Conservation (phyloP, 2,329 filamentous ascomycete species). For the Fusarium sp. region DNA sequence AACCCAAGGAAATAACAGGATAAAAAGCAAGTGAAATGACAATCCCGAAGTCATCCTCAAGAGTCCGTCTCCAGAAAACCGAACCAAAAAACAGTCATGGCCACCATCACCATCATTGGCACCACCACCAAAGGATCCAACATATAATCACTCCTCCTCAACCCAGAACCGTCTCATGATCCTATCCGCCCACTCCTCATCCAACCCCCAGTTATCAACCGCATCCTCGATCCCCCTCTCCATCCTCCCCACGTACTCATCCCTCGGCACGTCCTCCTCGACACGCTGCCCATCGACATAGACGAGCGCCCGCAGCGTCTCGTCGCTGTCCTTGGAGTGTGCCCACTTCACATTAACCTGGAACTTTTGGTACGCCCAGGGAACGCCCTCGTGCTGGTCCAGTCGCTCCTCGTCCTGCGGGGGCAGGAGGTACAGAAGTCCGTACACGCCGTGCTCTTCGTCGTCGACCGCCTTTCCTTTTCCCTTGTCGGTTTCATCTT, state of each 20-base stretch:
- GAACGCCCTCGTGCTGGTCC: slow-evolving; percentile 73
- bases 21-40: neutral
- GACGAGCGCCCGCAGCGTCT: slow-evolving; percentile 60
- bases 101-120: neutral
- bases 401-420: slow-evolving; percentile 62
- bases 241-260: slow-evolving; percentile 74
- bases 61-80: neutral
- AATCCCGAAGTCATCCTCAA: neutral
- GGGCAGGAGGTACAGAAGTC: slow-evolving; percentile 66
- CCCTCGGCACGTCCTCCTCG: slow-evolving; percentile 54
- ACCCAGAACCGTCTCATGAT: slow-evolving; percentile 64
- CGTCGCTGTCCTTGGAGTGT: slow-evolving; percentile 36
- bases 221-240: slow-evolving; percentile 73
- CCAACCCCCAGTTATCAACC: slow-evolving; percentile 63
- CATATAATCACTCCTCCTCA: slow-evolving; percentile 10
- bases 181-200: slow-evolving; percentile 63
- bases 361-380: slow-evolving; percentile 69
- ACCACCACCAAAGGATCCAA: no score
- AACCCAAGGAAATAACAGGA: neutral
- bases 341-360: slow-evolving; percentile 50
- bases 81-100: neutral
- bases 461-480: slow-evolving; percentile 12
- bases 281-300: slow-evolving; percentile 67
- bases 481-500: neutral
- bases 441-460: slow-evolving; percentile 61